phyloP scores from a whole-genome alignment of 2,329 filamentous ascomycete species.

The Colletotrichum nymphaeae region DNA sequence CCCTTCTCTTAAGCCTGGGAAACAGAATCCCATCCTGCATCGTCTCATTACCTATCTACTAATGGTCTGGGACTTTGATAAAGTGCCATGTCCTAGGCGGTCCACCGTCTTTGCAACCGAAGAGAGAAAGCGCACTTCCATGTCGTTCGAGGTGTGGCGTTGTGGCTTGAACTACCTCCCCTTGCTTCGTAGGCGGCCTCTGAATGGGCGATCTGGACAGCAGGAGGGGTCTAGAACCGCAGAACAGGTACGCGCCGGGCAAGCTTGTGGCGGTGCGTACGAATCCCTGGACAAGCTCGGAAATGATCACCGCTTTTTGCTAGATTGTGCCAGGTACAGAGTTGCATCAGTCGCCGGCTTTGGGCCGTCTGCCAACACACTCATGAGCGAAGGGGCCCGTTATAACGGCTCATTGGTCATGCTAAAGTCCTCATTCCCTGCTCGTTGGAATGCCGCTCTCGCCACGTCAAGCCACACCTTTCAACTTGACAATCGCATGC shows the following conservation, averaged over 20 bases:
- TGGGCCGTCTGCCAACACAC: not conserved
- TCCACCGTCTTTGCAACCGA: conserved; percentile 1
- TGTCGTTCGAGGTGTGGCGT: conserved; percentile 5
- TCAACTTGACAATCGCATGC: not conserved
- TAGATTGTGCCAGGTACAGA: conserved; percentile 20
- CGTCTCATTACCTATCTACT: conserved; percentile 1
- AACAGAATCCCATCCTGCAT: conserved; percentile 14
- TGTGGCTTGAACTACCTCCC: conserved; percentile 4
- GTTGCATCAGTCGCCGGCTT: conserved; percentile 11
- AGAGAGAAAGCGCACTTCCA: not conserved
- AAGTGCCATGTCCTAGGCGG: not conserved
- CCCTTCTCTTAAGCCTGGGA: not conserved
- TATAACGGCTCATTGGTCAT: conserved; percentile 16
- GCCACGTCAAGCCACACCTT: conserved; percentile 32
- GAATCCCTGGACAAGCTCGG: conserved; percentile 21
- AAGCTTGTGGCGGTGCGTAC: conserved; percentile 31
- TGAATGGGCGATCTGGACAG: conserved; percentile 6
- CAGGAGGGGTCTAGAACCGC: conserved; percentile 19
- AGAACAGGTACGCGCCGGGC: conserved; percentile 1
- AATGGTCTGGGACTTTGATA: conserved; percentile 25
- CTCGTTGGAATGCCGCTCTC: conserved; percentile 11
- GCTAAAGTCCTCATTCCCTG: not conserved
- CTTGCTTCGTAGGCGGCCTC: not conserved
- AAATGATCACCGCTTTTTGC: conserved; percentile 34
- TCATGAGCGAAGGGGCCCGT: conserved; percentile 5